These are phyloP conservation scores for Lepidium africanum DNA, from an alignment of 345 rosid species.

Conservation along the genomic window DNA sequence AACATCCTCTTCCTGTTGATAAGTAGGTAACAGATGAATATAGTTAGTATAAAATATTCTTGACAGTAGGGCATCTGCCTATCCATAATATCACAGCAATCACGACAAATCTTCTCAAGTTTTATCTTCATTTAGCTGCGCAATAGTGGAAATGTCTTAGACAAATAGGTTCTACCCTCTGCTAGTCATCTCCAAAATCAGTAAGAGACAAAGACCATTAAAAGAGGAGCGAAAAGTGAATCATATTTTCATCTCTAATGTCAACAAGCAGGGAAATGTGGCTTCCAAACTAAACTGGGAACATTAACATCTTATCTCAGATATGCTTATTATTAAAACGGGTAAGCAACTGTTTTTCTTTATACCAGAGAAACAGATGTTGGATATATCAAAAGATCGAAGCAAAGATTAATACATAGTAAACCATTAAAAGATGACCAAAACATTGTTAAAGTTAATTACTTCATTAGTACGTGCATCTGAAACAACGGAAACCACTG, in stretches of 20 bases:
- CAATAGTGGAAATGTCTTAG: background rate
- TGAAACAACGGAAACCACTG: conserved; percentile 84
- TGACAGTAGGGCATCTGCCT: background rate
- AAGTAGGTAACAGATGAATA: background rate
- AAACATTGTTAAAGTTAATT: conserved; percentile 54
- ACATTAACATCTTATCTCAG: background rate
- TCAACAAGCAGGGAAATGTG: conserved; percentile 2
- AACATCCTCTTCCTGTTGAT: conserved; percentile 85
- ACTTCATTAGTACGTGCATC: conserved; percentile 99
- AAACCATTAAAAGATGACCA: conserved; percentile 12
- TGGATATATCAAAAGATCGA: background rate
- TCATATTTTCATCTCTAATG: background rate
- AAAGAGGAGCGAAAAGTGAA: background rate
- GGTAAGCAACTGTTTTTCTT: background rate
- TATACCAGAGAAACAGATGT: background rate
- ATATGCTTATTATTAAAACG: conserved; percentile 4
- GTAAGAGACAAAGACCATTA: background rate
- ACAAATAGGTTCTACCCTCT: background rate
- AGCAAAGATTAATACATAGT: background rate
- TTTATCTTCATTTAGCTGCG: background rate
- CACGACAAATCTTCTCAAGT: background rate
- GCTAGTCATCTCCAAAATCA: background rate
- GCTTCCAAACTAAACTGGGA: conserved; percentile 8
- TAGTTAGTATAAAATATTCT: background rate
- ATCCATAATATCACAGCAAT: background rate